Evolutionary conservation across 2,329 filamentous ascomycete genomes (phyloP).

Genomic region (Orbilia blumenaviensis): DNA sequence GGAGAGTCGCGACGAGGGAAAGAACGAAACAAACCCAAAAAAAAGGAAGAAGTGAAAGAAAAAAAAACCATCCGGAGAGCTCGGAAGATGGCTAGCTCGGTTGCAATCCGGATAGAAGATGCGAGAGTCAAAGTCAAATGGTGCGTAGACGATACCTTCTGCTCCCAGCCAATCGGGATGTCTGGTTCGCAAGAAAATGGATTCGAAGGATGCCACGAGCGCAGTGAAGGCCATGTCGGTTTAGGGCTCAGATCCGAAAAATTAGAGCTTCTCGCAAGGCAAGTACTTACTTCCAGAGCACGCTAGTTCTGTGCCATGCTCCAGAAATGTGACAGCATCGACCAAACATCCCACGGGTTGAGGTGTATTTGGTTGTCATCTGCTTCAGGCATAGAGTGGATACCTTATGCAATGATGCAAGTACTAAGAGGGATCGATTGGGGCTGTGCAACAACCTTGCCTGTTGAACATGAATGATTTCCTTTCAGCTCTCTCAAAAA

Average conservation of each 20-base stretch:
- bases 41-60: neutral
- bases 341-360: constrained; percentile 39
- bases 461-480: constrained; percentile 19
- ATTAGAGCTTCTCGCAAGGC: constrained; percentile 43
- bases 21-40: too few species aligned
- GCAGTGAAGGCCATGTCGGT: constrained; percentile 22
- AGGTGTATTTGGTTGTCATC: constrained; percentile 51
- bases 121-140: constrained; percentile 45
- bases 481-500: constrained; percentile 34
- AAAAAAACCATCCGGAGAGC: constrained; percentile 46
- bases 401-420: constrained; percentile 54
- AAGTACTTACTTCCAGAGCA: too few species aligned
- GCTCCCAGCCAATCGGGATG: constrained; percentile 47
- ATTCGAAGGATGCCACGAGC: constrained; percentile 44
- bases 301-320: constrained; percentile 21
- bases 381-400: constrained; percentile 49
- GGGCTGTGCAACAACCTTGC: constrained; percentile 54
- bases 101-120: constrained; percentile 53
- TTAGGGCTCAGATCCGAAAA: constrained; percentile 53
- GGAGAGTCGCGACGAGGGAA: neutral
- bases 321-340: constrained; percentile 52
- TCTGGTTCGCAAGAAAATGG: constrained; percentile 42
- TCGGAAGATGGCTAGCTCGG: constrained; percentile 52
- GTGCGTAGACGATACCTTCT: constrained; percentile 18
- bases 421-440: constrained; percentile 49